Evolutionary conservation across 176 grass and related monocot species (phyloP), one percentile per base, ranked within the genome.

Genomic region (Hyparrhenia diplandra): DNA sequence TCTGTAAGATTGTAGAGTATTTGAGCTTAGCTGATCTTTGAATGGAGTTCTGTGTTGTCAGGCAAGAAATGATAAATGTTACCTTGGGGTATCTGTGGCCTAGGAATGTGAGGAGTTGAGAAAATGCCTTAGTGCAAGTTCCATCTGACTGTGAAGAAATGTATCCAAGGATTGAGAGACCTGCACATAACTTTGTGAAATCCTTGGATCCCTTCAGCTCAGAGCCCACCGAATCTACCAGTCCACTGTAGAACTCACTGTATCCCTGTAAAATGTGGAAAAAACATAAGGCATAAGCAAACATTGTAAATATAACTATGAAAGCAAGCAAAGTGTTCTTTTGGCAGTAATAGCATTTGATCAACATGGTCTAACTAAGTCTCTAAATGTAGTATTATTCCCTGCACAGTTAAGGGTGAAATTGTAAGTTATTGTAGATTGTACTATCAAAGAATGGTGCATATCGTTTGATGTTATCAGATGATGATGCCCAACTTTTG

Each of bases 21-120:
- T 8, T 82, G 67, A 83, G 42, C 54, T 67, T 16, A 58, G 23
- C 59, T 58, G 24, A 54, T 47, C 9, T 39, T 21, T 60, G 35
- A 10, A 14, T 39, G 24, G 27, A 28, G 29, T 74, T 25, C 4
- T 83, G 76, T 5, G 21, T 51, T 71, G 28, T 67, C 1, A 58
- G 62, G 40, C 37, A 80, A 86, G 47, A 46, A 74, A 64, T 25
- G 29, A 14, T 10, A 75, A 66, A 27, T 62, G 49, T 77, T 93
- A 98, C 92, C 92, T 99, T 99, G 43, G 96, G 96, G 77, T 99
- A 99, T 37, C 90, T 74, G 69, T 99, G 96, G 67, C 87, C 88
- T 52, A 99, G 88, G 78, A 95, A 99, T 63, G 54, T 91, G 29
- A 89, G 75, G 52, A 95, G 85, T 34, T 86, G 85, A 93, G 88